These are phyloP conservation scores for Botrytis squamosa DNA, from an alignment of 2,329 filamentous ascomycete species.

Conservation along the genomic window DNA sequence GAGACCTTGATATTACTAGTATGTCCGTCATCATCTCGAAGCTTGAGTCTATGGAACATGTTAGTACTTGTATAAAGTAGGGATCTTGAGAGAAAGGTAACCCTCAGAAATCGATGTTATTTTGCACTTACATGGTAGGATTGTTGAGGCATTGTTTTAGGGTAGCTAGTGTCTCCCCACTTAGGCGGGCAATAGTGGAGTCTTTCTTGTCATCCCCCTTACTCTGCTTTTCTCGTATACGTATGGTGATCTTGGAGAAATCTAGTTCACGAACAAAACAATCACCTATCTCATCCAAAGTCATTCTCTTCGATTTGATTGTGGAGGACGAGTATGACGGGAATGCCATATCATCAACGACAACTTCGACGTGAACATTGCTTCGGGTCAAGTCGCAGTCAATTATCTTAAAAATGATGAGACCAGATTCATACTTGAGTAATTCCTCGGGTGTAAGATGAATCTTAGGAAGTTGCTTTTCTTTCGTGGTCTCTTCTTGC, in stretches of 20 bases:
- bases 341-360: conserved; percentile 94
- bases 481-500: conserved; percentile 47
- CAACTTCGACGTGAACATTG: conserved; percentile 76
- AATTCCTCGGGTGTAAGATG: conserved; percentile 78
- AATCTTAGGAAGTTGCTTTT: conserved; percentile 69
- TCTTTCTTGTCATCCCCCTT: conserved; percentile 68
- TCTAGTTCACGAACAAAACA: conserved; percentile 97
- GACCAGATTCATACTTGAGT: conserved; percentile 80
- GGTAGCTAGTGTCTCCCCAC: conserved; percentile 81
- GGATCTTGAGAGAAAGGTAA: conserved; percentile 25
- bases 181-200: conserved; percentile 75
- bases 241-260: conserved; percentile 87
- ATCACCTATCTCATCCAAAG: conserved; percentile 90
- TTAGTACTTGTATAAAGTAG: conserved; percentile 50
- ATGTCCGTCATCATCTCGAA: conserved; percentile 75
- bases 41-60: conserved; percentile 77
- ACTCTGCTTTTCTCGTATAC: conserved; percentile 78
- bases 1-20: conserved; percentile 82
- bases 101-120: conserved; percentile 48
- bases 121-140: conserved; percentile 20
- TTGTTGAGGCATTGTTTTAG: conserved; percentile 72
- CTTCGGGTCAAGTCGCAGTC: conserved; percentile 79
- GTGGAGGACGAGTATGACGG: conserved; percentile 81
- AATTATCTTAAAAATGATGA: conserved; percentile 91
- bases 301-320: conserved; percentile 65